Percentiles rank a stretch among this genome's conserved stretches.
Conservation (phyloP, 495 filamentous ascomycete species). For the Thozetella sp. region DNA sequence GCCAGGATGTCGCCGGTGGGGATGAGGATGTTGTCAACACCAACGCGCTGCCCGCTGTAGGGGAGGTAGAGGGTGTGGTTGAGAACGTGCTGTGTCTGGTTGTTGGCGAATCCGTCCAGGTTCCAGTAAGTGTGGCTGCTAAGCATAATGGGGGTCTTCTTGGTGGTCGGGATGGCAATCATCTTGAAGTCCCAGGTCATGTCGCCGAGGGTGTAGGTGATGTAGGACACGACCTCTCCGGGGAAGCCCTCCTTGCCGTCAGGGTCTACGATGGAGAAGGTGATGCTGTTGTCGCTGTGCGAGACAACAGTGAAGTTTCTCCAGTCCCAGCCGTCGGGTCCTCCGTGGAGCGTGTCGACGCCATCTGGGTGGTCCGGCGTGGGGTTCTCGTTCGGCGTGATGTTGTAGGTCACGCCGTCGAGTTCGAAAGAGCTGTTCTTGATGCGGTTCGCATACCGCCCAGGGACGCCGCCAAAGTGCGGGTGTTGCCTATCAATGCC, state of each 20-base stretch:
- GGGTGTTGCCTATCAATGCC: slow-evolving; percentile 67
- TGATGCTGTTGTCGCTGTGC: slow-evolving; percentile 68
- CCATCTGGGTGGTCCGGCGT: slow-evolving; percentile 47
- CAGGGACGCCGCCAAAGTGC: slow-evolving; percentile 76
- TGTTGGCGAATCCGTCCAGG: slow-evolving; percentile 74
- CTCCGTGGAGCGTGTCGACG: slow-evolving; percentile 77
- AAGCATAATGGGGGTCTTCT: slow-evolving; percentile 70
- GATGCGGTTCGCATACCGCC: slow-evolving; percentile 86
- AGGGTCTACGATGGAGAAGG: slow-evolving; percentile 75
- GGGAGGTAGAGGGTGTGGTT: slow-evolving; percentile 76
- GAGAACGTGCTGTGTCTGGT: slow-evolving; percentile 62
- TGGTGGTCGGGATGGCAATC: slow-evolving; percentile 52
- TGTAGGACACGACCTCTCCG: slow-evolving; percentile 75
- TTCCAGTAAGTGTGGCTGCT: slow-evolving; percentile 81
- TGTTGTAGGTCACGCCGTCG: slow-evolving; percentile 64
- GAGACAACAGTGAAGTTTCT: slow-evolving; percentile 78
- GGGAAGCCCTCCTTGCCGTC: slow-evolving; percentile 77
- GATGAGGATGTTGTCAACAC: slow-evolving; percentile 74
- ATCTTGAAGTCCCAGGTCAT: slow-evolving; percentile 58
- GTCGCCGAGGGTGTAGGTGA: slow-evolving; percentile 65
- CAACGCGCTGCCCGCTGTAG: slow-evolving; percentile 68
- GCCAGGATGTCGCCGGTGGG: slow-evolving; percentile 75
- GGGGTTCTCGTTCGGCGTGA: slow-evolving; percentile 71
- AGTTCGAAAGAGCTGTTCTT: slow-evolving; percentile 81
- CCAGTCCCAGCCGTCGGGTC: slow-evolving; percentile 79